Evolutionary conservation across 805 yeast genomes (phyloP), one percentile per base, ranked within the genome.

Genomic region (Ogataea haglerorum): DNA sequence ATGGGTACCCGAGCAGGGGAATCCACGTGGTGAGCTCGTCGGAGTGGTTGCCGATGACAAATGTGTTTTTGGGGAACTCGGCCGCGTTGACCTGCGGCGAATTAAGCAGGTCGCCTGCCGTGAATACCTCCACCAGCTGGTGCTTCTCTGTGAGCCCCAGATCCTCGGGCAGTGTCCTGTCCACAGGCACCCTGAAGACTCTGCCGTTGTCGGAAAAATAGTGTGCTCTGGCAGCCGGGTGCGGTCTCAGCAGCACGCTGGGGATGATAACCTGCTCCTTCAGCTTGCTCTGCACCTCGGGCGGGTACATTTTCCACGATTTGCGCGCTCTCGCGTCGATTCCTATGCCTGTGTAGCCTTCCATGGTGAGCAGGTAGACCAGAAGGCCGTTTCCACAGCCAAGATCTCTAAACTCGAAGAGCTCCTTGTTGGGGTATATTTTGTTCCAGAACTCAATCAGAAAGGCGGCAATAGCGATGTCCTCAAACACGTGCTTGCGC

Each of bases 11-110:
- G 9, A 91, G 64, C 9, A 91, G 65, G 3, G 98, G 98, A 26
- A 91, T 80, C 97, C 98, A 91, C 50, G 95, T 85, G 0, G 97
- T 90, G 42, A 91, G 70, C 58, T 91, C 98, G 60, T 91, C 98
- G 1, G 95, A 85, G 57, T 91, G 98, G 58, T 91, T 91, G 1
- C 98, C 98, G 32, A 91, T 89, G 25, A 90, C 63, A 54, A 91
- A 91, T 0, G 95, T 82, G 51, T 82, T 74, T 16, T 66, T 58
- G 0, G 87, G 81, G 46, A 83, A 85, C 36, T 80, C 83, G 1
- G 82, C 80, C 3, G 79, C 72, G 42, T 83, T 78, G 12, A 78
- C 78, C 36, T 65, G 72, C 43, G 65, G 72, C 15, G 85, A 77
- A 26, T 68, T 61, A 13, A 81, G 57, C 22, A 85, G 58, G 37